Conservation (phyloP, 2,329 filamentous ascomycete genomes). For the Sclerotiophoma versabilis region DNA sequence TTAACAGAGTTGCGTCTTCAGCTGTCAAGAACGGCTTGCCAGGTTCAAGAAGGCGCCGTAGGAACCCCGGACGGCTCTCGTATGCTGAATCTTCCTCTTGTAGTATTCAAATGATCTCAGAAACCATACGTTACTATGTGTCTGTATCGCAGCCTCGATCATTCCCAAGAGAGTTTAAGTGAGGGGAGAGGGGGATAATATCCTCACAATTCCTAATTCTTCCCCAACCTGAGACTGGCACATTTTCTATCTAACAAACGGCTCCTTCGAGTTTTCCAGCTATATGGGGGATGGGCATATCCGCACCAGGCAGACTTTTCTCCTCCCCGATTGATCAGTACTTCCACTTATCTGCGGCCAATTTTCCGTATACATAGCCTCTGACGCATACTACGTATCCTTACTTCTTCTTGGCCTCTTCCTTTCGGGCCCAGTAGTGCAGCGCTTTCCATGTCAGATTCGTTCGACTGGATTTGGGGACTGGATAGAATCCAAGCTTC, state of each 20-base stretch:
- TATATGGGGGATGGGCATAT: neutral
- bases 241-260: neutral
- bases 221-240: neutral
- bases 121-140: neutral
- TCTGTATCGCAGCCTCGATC: neutral
- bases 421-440: neutral
- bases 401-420: neutral
- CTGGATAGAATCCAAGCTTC: neutral
- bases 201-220: neutral
- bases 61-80: neutral
- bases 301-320: neutral
- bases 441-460: neutral
- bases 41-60: neutral
- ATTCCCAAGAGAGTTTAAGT: too few species aligned
- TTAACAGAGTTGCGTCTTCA: neutral
- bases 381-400: too few species aligned
- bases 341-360: too few species aligned
- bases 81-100: neutral
- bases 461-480: neutral
- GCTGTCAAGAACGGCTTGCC: neutral
- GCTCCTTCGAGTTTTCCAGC: too few species aligned
- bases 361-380: too few species aligned
- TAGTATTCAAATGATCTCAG: neutral
- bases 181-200: too few species aligned
- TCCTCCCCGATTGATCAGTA: too few species aligned